Percentiles rank a stretch among this genome's conserved stretches.
phyloP scores from a whole-genome alignment of 1,139 yeast genomes.

The Casaregolazyma suthepensis region DNA sequence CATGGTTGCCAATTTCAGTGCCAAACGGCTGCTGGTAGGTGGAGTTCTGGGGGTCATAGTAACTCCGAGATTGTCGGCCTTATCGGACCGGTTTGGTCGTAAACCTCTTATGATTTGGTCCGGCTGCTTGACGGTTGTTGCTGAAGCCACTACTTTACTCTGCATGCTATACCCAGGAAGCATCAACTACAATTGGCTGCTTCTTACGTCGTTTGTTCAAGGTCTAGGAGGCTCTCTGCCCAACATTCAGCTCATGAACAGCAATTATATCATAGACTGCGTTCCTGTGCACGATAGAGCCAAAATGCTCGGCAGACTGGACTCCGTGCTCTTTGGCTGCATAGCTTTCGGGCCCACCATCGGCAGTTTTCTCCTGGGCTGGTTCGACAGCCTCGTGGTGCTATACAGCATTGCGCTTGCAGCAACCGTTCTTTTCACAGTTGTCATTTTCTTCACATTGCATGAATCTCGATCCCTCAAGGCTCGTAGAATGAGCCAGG shows the following conservation, averaged over 20 bases:
- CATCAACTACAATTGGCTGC: constrained; percentile 36
- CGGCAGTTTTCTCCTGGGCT: constrained; percentile 40
- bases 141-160: constrained; percentile 23
- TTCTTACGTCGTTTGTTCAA: constrained; percentile 37
- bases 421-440: constrained; percentile 26
- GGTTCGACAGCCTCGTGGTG: constrained; percentile 25
- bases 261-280: constrained; percentile 61
- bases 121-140: constrained; percentile 27
- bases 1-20: constrained; percentile 24
- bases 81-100: constrained; percentile 62
- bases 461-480: constrained; percentile 51
- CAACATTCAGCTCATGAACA: constrained; percentile 46
- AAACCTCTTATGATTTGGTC: constrained; percentile 41
- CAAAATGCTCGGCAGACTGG: constrained; percentile 48
- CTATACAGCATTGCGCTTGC: constrained; percentile 27
- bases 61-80: constrained; percentile 43
- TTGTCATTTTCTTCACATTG: constrained; percentile 36
- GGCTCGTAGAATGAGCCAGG: constrained; percentile 19
- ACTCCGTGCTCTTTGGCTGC: constrained; percentile 56
- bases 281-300: constrained; percentile 51
- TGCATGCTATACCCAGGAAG: constrained; percentile 26
- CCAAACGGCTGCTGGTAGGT: constrained; percentile 21
- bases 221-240: constrained; percentile 52
- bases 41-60: constrained; percentile 22
- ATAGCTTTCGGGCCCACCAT: constrained; percentile 58